Base-by-base conservation (phyloP, 176 grass and related monocot species). In the Echinochloa phyllopogon region DNA sequence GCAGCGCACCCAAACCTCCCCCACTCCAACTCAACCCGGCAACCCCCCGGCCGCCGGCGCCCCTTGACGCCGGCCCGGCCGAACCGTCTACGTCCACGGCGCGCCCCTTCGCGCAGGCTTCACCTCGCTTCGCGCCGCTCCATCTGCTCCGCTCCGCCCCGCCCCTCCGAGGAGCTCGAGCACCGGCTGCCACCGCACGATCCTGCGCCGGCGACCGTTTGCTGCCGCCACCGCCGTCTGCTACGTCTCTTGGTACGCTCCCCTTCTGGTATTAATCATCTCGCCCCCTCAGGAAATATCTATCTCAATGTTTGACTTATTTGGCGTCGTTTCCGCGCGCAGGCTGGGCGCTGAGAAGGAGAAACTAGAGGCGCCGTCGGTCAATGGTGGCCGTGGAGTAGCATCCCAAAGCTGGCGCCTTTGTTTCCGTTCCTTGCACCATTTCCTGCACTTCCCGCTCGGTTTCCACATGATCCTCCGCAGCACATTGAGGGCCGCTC, bases 381-480 rank as follows among this genome's bases (percentile, higher is more conserved):
- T 51, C 44, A 49, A 61, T 51, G 67, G 57, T 68, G 58, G 5
- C 85, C 69, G 69, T 65, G 69, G 77, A 65, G 48, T 74, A 75
- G 23, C 69, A 18, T n/a, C 27, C 25, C 65, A 36, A 68, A 82
- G 78, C 61, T 27, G 60, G 49, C 61, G 27, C 49, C 18, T 67
- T 66, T 66, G 29, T 20, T 20, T 6, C 64, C 36, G 64, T 67
- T 36, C 64, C 48, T 44, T 9, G 42, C 6, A 6, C 42, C 48
- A 13, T 15, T 67, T 16, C 17, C 37, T 40, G 65, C 37, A 37
- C 36, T 65, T 29, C 53, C 52, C 8, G 33, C 53, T 73, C 6
- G 29, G 16, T 52, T 56, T 38, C 62, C 17, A 76, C 78, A 92
- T 92, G 90, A 84, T 20, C 57, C 68, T 87, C 59, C 65, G 86